phyloP scores from a whole-genome alignment of 2,329 filamentous ascomycete species.

The Dactylonectria estremocensis region DNA sequence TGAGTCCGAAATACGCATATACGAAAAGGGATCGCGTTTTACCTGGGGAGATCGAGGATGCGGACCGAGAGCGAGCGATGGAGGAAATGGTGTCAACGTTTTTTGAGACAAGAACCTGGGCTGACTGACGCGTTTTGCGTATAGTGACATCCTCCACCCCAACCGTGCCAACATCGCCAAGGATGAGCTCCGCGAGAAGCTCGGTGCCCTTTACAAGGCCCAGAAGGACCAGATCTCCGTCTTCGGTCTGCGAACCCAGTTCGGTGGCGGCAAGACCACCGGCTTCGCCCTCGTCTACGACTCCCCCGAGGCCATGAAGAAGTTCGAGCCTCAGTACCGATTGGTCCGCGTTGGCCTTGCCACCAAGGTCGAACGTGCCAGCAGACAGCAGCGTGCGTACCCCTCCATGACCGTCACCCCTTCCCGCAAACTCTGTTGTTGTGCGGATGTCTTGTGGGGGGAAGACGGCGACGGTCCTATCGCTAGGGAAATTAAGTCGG shows the following conservation, averaged over 20 bases:
- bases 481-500: constrained; percentile 9
- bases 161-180: constrained; percentile 99
- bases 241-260: constrained; percentile 99
- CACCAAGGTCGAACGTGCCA: constrained; percentile 96
- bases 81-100: constrained; percentile 33
- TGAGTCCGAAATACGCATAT: background rate
- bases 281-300: constrained; percentile 99
- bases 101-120: constrained; percentile 34
- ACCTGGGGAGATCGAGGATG: constrained; percentile 7
- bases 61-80: constrained; percentile 14
- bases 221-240: constrained; percentile 97
- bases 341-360: constrained; percentile 94
- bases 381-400: constrained; percentile 98
- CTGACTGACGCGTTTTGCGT: constrained; percentile 43
- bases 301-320: constrained; percentile 98
- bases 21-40: constrained; percentile 14
- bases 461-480: background rate
- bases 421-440: background rate
- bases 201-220: constrained; percentile 97
- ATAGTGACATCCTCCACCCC: constrained; percentile 99
- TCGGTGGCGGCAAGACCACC: constrained; percentile 99
- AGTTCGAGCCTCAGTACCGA: constrained; percentile 99
- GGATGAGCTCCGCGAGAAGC: constrained; percentile 97
- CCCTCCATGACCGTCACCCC: background rate
- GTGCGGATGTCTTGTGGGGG: background rate